These are phyloP conservation scores for Neofusicoccum kwambonambiense DNA, from an alignment of 2,329 filamentous ascomycete species.

Conservation along the genomic window DNA sequence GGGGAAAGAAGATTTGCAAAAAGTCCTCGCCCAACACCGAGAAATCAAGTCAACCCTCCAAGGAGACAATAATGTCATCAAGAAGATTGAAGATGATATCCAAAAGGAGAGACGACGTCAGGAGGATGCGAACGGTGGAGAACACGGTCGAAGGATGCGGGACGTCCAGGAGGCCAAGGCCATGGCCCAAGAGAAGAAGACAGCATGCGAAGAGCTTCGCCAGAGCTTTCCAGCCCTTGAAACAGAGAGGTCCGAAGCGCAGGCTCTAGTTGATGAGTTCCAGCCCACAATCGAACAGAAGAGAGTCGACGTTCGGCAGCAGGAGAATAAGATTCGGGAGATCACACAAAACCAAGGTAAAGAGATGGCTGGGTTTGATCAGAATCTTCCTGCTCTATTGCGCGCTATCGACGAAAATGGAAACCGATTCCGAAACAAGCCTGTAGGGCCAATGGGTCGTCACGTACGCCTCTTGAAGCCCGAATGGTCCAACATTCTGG, in stretches of 20 bases:
- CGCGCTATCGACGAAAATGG: slow-evolving; percentile 66
- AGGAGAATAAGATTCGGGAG: slow-evolving; percentile 51
- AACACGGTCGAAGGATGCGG: slow-evolving; percentile 60
- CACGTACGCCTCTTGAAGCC: slow-evolving; percentile 75
- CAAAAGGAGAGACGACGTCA: slow-evolving; percentile 61
- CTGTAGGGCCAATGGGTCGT: slow-evolving; percentile 79
- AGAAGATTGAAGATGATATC: slow-evolving; percentile 47
- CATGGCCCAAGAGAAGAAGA: slow-evolving; percentile 46
- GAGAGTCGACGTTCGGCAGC: slow-evolving; percentile 52
- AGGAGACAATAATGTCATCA: slow-evolving; percentile 55
- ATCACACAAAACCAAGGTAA: slow-evolving; percentile 60
- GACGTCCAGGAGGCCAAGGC: slow-evolving; percentile 61
- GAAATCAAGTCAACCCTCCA: slow-evolving; percentile 51
- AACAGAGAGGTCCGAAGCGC: slow-evolving; percentile 32
- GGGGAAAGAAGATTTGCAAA: slow-evolving; percentile 54
- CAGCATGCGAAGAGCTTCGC: slow-evolving; percentile 43
- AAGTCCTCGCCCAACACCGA: slow-evolving; percentile 60
- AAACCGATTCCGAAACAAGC: slow-evolving; percentile 64
- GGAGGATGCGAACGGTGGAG: slow-evolving; percentile 63
- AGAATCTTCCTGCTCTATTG: slow-evolving; percentile 62
- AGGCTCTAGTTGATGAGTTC: slow-evolving; percentile 25
- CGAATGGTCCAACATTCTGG: slow-evolving; percentile 79
- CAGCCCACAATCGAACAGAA: slow-evolving; percentile 28
- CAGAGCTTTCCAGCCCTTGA: slow-evolving; percentile 35
- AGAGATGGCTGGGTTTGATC: slow-evolving; percentile 63